Percentiles rank a stretch among this genome's conserved stretches.
phyloP scores from a whole-genome alignment of 106 monocot species.

The Dendrobium chrysotoxum region DNA sequence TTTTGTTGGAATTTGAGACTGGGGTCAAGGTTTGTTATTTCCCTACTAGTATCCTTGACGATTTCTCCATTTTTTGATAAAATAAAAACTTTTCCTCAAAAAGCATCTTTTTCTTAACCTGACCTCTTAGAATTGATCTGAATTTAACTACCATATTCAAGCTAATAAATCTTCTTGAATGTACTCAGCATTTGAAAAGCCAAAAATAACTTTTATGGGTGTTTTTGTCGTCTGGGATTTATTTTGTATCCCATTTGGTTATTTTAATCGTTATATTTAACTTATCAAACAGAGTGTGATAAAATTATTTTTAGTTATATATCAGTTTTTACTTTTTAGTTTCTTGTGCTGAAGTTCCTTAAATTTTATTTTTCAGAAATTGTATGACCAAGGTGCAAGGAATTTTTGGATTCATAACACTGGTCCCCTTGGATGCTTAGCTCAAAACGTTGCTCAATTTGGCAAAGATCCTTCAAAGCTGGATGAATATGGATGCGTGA shows the following conservation, averaged over 20 bases:
- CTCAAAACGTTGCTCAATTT: conserved; percentile 62
- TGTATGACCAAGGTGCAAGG: conserved; percentile 86
- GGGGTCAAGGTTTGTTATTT: conserved; percentile 56
- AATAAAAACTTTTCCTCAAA: neutral
- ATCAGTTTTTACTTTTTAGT: no score
- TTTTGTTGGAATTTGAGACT: conserved; percentile 72
- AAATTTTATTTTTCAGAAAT: conserved; percentile 31
- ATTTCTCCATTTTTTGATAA: neutral
- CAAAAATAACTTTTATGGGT: no score
- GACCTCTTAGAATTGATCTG: no score
- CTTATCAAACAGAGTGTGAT: no score
- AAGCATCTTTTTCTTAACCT: neutral
- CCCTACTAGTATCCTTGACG: neutral
- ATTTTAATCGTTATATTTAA: no score
- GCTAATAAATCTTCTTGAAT: no score
- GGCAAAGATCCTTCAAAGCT: conserved; percentile 77
- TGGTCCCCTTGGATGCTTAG: conserved; percentile 86
- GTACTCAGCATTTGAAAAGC: no score
- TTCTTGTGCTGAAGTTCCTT: no score
- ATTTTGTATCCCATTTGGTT: no score
- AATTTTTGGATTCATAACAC: conserved; percentile 95
- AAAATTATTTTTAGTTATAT: no score
- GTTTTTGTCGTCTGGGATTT: no score
- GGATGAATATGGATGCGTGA: conserved; percentile 73
- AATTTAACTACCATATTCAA: no score